These are phyloP conservation scores for Tetracladium setigerum DNA, from an alignment of 495 filamentous ascomycete genomes.

Conservation along the genomic window DNA sequence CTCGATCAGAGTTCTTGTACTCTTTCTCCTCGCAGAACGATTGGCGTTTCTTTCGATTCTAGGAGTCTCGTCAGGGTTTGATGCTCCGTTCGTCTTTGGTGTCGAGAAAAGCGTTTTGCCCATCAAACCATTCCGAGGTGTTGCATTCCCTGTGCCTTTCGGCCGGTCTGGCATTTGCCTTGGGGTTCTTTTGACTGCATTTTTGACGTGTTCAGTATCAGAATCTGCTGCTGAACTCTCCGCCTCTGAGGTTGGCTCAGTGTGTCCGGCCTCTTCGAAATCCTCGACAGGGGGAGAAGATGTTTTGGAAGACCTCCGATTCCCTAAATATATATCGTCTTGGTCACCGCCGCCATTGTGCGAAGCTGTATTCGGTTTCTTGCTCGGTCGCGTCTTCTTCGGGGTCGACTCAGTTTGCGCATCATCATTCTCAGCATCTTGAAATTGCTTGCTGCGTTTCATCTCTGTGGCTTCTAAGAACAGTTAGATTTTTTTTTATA, in stretches of 20 bases:
- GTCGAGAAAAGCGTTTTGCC: conserved; percentile 18
- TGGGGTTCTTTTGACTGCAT: neutral
- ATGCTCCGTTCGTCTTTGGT: conserved; percentile 10
- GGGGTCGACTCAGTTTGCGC: neutral
- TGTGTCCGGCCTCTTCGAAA: too few species aligned
- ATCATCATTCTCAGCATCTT: conserved; percentile 1
- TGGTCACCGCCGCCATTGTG: neutral
- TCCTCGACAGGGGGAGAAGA: too few species aligned
- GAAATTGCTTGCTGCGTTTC: conserved; percentile 14
- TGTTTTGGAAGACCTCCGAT: too few species aligned
- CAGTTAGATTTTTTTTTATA: too few species aligned
- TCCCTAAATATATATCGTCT: too few species aligned
- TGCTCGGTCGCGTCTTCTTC: conserved; percentile 2
- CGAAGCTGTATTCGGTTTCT: neutral
- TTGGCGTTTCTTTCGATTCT: conserved; percentile 59
- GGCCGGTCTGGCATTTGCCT: neutral
- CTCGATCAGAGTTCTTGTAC: conserved; percentile 65
- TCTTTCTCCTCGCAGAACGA: conserved; percentile 81
- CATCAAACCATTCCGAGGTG: neutral
- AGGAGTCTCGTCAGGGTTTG: conserved; percentile 33
- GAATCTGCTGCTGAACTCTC: neutral
- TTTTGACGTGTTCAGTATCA: neutral
- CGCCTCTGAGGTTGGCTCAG: neutral
- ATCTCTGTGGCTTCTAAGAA: conserved; percentile 1
- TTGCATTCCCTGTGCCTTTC: neutral